Base-by-base conservation (phyloP, 257 asterid species). In the Plantago major region DNA sequence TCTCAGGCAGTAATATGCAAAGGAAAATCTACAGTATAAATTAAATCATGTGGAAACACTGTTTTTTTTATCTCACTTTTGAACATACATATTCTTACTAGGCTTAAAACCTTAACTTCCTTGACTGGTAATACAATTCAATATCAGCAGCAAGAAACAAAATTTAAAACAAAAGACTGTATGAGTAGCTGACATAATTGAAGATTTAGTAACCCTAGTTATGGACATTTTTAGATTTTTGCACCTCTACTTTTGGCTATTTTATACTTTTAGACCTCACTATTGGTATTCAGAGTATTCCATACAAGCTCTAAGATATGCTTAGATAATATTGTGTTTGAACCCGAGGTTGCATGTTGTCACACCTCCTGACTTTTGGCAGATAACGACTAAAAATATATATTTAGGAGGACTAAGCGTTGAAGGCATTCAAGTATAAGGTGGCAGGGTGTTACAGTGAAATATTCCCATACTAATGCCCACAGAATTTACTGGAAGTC, bases 1-100 rank as follows among this genome's bases (percentile, higher is more conserved):
- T 65, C 64, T 70, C 62, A 76, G 71, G 65, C 46, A 50, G 19
- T 17, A 60, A 43, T 44, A 53, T 46, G 66, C 51, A 69, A 46
- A 63, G 51, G 16, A 61, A 65, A 45, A 22, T 22, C 26, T 22
- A 22, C 26, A 43, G 46, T 11, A 63, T 49, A 22, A 1, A 22
- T 62, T 48, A 17, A 48, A 15, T 18, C 54, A 48, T 48, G 54
- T 13, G 54, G 26, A 22, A 47, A 48, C 54, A 48, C 19, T 15
- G 54, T 13, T 48, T 17, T 9, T 47, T 26, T 2, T 7, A 48
- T 22, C 22, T 48, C 54, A 48, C 19, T 15, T 15, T 15, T 17
- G 10, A 10, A 15, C 54, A 15, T 48, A 22, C n/a, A 15, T 2
- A 13, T 16, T 10, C 22, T 2, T 48, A 48, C 54, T 48, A 48